phyloP scores from a whole-genome alignment of 106 monocot species.

The Allium cepa region DNA sequence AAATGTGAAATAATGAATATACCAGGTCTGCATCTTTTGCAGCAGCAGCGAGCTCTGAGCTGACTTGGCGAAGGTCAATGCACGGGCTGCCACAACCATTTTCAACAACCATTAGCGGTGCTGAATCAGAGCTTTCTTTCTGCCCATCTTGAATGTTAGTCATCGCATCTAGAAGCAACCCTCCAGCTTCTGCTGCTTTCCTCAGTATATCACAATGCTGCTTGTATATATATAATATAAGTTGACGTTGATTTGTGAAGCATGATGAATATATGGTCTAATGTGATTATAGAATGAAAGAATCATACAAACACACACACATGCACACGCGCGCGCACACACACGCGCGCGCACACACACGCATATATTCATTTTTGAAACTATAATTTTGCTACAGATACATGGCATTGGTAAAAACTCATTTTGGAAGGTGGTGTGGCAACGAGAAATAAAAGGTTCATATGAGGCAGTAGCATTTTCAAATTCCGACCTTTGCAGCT shows the following conservation, averaged over 20 bases:
- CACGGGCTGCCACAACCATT: constrained; percentile 95
- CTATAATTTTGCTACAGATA: too few species aligned
- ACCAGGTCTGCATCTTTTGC: constrained; percentile 97
- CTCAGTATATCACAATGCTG: constrained; percentile 92
- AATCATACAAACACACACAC: too few species aligned
- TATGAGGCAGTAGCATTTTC: too few species aligned
- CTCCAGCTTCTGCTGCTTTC: constrained; percentile 98
- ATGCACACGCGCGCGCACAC: too few species aligned
- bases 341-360: too few species aligned
- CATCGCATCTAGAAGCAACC: constrained; percentile 93
- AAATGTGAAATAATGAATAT: not conserved
- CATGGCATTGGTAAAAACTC: too few species aligned
- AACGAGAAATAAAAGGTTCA: too few species aligned
- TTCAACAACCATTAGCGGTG: constrained; percentile 91
- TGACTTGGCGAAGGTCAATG: constrained; percentile 91
- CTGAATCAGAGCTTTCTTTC: constrained; percentile 33
- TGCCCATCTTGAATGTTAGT: constrained; percentile 43
- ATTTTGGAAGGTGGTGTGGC: too few species aligned
- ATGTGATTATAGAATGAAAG: too few species aligned
- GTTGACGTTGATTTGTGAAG: too few species aligned
- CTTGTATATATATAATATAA: not conserved
- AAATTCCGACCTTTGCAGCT: constrained; percentile 82
- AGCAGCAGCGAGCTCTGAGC: constrained; percentile 88
- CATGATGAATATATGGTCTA: too few species aligned
- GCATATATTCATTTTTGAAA: too few species aligned